Conservation (phyloP, 2,329 filamentous ascomycete species). For the Paecilomyces sp. region DNA sequence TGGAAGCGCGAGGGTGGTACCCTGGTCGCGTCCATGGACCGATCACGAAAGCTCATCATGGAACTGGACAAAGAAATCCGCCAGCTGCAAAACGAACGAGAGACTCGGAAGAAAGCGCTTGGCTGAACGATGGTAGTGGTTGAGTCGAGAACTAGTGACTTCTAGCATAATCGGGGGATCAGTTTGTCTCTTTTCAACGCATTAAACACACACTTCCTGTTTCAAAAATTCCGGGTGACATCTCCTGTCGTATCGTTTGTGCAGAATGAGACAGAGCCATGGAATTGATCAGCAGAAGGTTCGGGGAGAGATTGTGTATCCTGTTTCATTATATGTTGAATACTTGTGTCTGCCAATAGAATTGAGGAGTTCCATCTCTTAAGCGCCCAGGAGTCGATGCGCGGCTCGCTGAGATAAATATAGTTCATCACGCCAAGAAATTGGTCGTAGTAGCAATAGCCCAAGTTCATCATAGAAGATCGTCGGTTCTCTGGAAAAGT, state of each 20-base stretch:
- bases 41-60: constrained; percentile 65
- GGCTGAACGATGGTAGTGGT: constrained; percentile 11
- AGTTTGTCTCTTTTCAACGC: constrained; percentile 2
- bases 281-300: background rate
- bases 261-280: constrained; percentile 15
- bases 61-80: constrained; percentile 63
- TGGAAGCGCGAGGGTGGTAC: constrained; percentile 66
- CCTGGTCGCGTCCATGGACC: constrained; percentile 55
- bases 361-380: constrained; percentile 20
- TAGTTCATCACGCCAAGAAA: constrained; percentile 7
- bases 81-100: constrained; percentile 54
- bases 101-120: constrained; percentile 28
- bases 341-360: constrained; percentile 19
- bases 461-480: background rate
- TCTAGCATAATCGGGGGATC: background rate
- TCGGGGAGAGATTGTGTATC: background rate
- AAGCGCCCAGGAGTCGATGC: constrained; percentile 26
- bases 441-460: background rate
- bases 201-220: background rate
- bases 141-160: background rate
- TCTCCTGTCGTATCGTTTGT: constrained; percentile 11
- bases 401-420: constrained; percentile 22
- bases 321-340: constrained; percentile 8
- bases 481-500: background rate
- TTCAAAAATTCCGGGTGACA: constrained; percentile 5